Percentiles rank a stretch among this genome's conserved stretches.
phyloP scores from a whole-genome alignment of 306 rosid species.

The Cucumis cinereus region DNA sequence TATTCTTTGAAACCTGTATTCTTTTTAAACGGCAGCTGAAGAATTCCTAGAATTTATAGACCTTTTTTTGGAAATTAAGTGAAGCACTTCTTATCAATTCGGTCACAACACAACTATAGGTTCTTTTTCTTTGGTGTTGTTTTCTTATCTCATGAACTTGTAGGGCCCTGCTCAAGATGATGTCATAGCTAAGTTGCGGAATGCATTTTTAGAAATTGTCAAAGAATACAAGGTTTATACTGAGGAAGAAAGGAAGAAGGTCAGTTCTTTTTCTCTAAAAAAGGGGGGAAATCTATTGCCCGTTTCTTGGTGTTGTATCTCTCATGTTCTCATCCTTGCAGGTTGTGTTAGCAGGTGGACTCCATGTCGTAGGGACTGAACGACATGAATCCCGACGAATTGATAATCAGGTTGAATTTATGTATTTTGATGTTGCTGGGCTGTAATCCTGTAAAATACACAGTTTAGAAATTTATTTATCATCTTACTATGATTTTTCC shows the following conservation, averaged over 20 bases:
- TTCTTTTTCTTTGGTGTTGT: background rate
- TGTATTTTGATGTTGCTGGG: background rate
- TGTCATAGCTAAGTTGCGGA: conserved; percentile 68
- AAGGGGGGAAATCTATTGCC: conserved; percentile 2
- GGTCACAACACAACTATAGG: background rate
- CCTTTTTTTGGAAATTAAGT: background rate
- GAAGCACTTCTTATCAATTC: background rate
- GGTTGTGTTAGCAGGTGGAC: conserved; percentile 97
- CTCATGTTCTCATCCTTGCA: conserved; percentile 22
- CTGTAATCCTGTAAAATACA: background rate
- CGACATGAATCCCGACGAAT: conserved; percentile 94
- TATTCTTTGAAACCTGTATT: background rate
- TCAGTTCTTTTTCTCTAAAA: conserved; percentile 12
- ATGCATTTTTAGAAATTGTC: conserved; percentile 63
- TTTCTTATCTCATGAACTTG: background rate
- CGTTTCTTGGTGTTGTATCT: conserved; percentile 8
- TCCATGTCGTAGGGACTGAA: conserved; percentile 89
- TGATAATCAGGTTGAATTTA: conserved; percentile 72
- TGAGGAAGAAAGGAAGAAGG: conserved; percentile 85
- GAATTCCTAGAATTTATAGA: background rate
- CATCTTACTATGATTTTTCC: conserved; percentile 6
- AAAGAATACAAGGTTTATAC: conserved; percentile 78
- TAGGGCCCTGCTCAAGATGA: conserved; percentile 93
- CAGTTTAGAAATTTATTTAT: conserved; percentile 2
- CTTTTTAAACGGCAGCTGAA: background rate